These are phyloP conservation scores for Erythrophleum ivorense DNA, from an alignment of 331 rosid genomes.

Conservation along the genomic window DNA sequence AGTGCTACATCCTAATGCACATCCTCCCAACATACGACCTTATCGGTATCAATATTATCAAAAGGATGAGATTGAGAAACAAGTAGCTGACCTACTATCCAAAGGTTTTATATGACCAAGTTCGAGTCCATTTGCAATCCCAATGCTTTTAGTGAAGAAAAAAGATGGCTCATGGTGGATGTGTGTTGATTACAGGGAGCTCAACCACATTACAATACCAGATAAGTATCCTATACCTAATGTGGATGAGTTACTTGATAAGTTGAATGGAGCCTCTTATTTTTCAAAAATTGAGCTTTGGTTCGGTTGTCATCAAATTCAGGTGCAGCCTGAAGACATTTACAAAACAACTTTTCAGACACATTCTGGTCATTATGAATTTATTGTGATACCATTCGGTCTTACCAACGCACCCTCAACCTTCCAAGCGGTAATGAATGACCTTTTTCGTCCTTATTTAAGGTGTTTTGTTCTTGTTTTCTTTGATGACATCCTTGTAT, in stretches of 20 bases:
- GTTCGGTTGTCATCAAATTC: too few relatives aligned
- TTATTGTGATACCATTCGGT: too few relatives aligned
- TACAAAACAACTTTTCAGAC: too few relatives aligned
- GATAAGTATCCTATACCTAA: background rate
- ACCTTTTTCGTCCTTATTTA: too few relatives aligned
- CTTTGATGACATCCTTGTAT: too few relatives aligned
- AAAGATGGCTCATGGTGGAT: background rate
- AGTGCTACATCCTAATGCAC: fast-evolving
- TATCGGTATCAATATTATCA: background rate
- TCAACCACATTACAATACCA: background rate
- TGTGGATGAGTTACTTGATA: background rate
- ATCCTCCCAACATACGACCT: background rate
- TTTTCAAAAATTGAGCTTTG: too few relatives aligned
- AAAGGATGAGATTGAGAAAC: background rate
- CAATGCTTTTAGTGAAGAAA: background rate
- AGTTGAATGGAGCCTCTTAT: too few relatives aligned
- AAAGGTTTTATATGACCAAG: background rate
- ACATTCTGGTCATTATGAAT: too few relatives aligned
- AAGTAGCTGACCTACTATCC: background rate
- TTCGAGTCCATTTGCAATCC: background rate
- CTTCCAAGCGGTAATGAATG: too few relatives aligned
- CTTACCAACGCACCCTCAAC: too few relatives aligned
- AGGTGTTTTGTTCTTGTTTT: too few relatives aligned
- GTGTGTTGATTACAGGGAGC: background rate
- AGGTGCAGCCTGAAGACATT: too few relatives aligned